Conservation (phyloP, 805 yeast species). For the Kodamaea nitidulidarum region DNA sequence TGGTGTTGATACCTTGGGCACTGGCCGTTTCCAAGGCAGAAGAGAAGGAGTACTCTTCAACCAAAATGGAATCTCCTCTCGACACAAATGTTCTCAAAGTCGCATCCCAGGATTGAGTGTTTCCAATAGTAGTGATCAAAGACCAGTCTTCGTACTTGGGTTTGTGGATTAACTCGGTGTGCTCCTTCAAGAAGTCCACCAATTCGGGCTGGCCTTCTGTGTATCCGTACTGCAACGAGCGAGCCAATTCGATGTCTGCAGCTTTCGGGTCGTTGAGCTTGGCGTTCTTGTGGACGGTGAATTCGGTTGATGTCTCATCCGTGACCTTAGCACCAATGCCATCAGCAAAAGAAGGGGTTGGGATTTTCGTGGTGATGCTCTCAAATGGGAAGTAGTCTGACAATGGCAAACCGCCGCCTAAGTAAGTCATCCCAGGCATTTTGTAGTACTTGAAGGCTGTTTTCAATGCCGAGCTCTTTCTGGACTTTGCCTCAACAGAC, state of each 20-base stretch:
- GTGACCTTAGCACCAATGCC: constrained; percentile 71
- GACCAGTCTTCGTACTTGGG: constrained; percentile 64
- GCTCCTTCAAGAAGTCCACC: constrained; percentile 65
- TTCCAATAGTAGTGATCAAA: constrained; percentile 68
- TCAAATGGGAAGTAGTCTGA: constrained; percentile 92
- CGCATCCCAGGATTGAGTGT: constrained; percentile 88
- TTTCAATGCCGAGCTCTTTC: constrained; percentile 79
- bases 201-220: constrained; percentile 79
- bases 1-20: constrained; percentile 63
- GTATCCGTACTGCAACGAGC: constrained; percentile 89
- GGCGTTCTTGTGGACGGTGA: constrained; percentile 38
- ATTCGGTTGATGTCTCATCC: constrained; percentile 36
- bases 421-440: constrained; percentile 74
- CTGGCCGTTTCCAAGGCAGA: constrained; percentile 80
- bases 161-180: constrained; percentile 52
- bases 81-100: constrained; percentile 70
- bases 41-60: constrained; percentile 79
- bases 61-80: constrained; percentile 78
- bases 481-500: constrained; percentile 72
- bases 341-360: constrained; percentile 71
- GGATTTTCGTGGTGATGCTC: constrained; percentile 62
- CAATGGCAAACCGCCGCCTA: constrained; percentile 95
- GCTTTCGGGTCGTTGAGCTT: constrained; percentile 17
- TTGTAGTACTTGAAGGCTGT: constrained; percentile 73
- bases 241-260: constrained; percentile 65